Evolutionary conservation across 2,329 filamentous ascomycete species (phyloP), one percentile per base, ranked within the genome.

Genomic region (Cladophialophora chaetospira): DNA sequence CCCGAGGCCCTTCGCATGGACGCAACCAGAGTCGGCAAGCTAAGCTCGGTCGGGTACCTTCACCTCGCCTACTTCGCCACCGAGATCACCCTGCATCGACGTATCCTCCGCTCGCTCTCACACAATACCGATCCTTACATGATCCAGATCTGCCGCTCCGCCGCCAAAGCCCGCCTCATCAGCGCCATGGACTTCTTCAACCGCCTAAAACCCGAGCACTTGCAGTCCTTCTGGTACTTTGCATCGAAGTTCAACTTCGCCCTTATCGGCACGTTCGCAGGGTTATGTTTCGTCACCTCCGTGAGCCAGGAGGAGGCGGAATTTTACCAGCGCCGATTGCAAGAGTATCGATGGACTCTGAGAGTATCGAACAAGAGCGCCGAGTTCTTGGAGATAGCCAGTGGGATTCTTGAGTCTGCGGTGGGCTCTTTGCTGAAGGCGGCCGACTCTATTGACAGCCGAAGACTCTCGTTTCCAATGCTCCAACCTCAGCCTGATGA

Each of bases 121-220:
- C 73, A 78, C 3, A 78, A 76, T 17, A 74, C 72, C 31, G 90
- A 96, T 69, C 82, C 87, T 0, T 96, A 97, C 67, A 80, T 97
- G 38, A 56, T 64, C 33, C 73, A 78, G 3, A 96, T 97, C 65
- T 96, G 92, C 73, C 91, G 93, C 51, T 92, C 88, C 55, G 93
- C 93, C 3, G 93, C 93, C 51, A 97, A 97, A 72, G 95, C 93
- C 0, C 88, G 93, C 4, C 82, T 97, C 29, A 96, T 97, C 69
- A 95, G 89, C 19, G 91, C 92, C 62, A 96, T 97, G 89, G 93
- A 97, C 71, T 96, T 97, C 73, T 91, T 96, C 66, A 97, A 97
- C 73, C 87, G 93, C 0, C 82, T 97, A 28, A 91, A 88, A 42
- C 90, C 91, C 0, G 84, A 87, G 31, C 92, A 97, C 67, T 81